Percentiles rank a stretch among this genome's conserved stretches.
These are phyloP conservation scores for Sordariomycetes sp. DNA, from an alignment of 2,329 filamentous ascomycete species.

Conservation along the genomic window DNA sequence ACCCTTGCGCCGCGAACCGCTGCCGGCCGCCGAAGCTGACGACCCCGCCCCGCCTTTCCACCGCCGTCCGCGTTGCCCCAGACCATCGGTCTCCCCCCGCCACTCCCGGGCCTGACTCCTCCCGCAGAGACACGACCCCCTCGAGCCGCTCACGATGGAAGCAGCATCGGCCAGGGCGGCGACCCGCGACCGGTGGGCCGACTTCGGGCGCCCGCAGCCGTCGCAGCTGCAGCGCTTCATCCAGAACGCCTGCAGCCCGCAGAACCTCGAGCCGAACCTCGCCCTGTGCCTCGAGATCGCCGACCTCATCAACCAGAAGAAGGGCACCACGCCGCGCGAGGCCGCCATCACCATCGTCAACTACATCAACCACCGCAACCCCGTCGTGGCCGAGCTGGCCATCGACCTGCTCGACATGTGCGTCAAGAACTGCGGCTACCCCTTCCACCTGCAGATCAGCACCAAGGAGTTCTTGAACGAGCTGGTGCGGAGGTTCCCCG, in stretches of 20 bases:
- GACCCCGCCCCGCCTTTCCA: neutral
- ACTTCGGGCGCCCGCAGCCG: conserved; percentile 64
- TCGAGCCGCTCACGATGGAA: conserved; percentile 53
- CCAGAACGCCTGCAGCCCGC: conserved; percentile 88
- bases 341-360: conserved; percentile 86
- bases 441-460: conserved; percentile 95
- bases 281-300: conserved; percentile 93
- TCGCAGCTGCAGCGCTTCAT: conserved; percentile 93
- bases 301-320: conserved; percentile 95
- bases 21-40: neutral
- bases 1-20: neutral
- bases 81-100: neutral
- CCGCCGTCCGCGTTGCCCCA: neutral
- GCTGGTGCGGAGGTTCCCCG: conserved; percentile 88
- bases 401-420: conserved; percentile 93
- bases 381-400: conserved; percentile 85
- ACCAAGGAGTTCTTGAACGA: conserved; percentile 99
- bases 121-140: neutral
- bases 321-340: conserved; percentile 90
- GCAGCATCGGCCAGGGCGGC: conserved; percentile 92
- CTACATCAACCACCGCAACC: conserved; percentile 93
- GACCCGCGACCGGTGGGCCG: conserved; percentile 85
- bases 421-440: conserved; percentile 99
- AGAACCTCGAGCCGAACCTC: conserved; percentile 97
- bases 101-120: neutral